Percentiles rank a stretch among this genome's conserved stretches.
phyloP scores from a whole-genome alignment of 768 basidiomycete genomes.

The Mrakia blollopis region DNA sequence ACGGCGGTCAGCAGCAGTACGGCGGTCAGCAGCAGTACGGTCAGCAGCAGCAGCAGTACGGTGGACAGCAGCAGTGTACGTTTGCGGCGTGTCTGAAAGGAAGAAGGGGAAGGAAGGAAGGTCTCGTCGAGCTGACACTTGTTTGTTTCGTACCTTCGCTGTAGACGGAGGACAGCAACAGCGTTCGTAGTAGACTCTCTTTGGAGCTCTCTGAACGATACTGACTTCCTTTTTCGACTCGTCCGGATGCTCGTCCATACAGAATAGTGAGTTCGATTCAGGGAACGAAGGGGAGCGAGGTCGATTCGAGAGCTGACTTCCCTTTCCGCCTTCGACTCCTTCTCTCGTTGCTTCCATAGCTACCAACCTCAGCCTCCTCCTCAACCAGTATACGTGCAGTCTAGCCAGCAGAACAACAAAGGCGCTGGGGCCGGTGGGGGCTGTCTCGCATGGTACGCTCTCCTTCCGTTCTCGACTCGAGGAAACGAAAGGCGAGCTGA shows the following conservation, averaged over 20 bases:
- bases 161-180: constrained; percentile 11
- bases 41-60: constrained; percentile 15
- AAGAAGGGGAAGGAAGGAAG: not conserved
- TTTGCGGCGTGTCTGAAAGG: not conserved
- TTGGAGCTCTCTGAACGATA: not conserved
- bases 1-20: constrained; percentile 4
- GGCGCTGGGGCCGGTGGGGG: constrained; percentile 21
- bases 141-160: not conserved
- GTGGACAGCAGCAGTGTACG: constrained; percentile 21
- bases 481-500: too few species aligned
- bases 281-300: too few species aligned
- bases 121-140: not conserved
- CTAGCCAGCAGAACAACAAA: not conserved
- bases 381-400: constrained; percentile 29
- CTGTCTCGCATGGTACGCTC: constrained; percentile 20
- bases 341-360: not conserved
- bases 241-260: not conserved
- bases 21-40: constrained; percentile 3
- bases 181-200: not conserved
- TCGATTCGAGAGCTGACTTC: not conserved
- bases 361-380: constrained; percentile 24
- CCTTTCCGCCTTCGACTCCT: not conserved
- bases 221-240: not conserved
- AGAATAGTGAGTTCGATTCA: constrained; percentile 12
- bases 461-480: not conserved